Evolutionary conservation across 2,329 filamentous ascomycete genomes (phyloP).

Genomic region (Proliferodiscus dingleyae): DNA sequence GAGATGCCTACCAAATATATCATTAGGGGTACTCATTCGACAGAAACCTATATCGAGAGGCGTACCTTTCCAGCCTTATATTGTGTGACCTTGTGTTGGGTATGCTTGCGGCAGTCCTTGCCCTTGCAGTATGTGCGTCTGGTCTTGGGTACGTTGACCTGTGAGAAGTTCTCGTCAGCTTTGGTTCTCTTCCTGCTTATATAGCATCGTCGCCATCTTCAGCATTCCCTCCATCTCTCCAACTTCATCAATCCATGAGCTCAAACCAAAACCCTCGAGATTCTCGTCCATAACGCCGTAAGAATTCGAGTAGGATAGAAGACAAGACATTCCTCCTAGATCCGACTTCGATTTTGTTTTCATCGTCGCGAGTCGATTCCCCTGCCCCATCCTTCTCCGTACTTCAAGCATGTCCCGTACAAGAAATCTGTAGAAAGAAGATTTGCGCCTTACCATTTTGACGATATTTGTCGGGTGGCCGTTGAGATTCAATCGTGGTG

Average conservation of each 20-base stretch:
- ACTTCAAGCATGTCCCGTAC: not conserved
- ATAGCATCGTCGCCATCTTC: conserved; percentile 1
- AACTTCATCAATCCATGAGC: no score
- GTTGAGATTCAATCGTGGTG: conserved; percentile 10
- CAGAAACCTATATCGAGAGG: not conserved
- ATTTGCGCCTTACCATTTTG: conserved; percentile 22
- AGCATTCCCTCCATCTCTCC: not conserved
- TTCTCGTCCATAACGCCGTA: not conserved
- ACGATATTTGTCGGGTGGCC: conserved; percentile 16
- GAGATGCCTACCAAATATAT: conserved; percentile 60
- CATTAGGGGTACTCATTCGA: conserved; percentile 16
- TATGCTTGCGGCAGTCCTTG: conserved; percentile 89
- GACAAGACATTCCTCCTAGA: no score
- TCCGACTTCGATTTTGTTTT: no score
- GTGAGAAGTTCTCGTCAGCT: conserved; percentile 17
- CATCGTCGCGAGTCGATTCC: not conserved
- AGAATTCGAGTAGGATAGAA: no score
- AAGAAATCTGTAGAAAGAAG: conserved; percentile 1
- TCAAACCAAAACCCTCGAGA: no score
- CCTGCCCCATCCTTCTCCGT: not conserved
- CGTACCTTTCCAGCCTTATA: conserved; percentile 92
- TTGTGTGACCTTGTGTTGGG: conserved; percentile 88
- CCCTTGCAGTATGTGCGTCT: conserved; percentile 97
- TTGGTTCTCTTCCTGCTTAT: conserved; percentile 8
- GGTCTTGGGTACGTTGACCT: conserved; percentile 98